A percentile compares a stretch with the other conserved stretches of the same genome.
phyloP scores from a whole-genome alignment of 768 basidiomycete species.

The Cubamyces sp. region DNA sequence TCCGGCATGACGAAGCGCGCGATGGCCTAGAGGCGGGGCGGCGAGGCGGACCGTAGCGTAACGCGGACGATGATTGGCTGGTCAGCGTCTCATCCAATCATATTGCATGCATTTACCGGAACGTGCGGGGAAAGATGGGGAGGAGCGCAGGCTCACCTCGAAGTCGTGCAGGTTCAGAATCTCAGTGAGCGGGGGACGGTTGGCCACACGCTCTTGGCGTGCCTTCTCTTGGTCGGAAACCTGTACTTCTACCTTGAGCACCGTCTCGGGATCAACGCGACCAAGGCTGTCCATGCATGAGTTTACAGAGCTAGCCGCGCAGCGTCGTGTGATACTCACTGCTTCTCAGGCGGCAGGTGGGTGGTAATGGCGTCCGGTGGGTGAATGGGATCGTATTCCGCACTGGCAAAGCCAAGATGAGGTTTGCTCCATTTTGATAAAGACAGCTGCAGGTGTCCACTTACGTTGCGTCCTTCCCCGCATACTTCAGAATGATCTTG shows the following conservation, averaged over 20 bases:
- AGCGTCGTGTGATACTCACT: slow-evolving; percentile 36
- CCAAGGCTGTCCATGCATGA: slow-evolving; percentile 51
- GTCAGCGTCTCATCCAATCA: slow-evolving; percentile 9
- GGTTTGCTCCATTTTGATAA: too few relatives aligned
- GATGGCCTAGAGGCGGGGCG: slow-evolving; percentile 56
- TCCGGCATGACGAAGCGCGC: slow-evolving; percentile 80
- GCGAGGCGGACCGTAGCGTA: too few relatives aligned
- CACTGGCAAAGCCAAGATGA: slow-evolving; percentile 15
- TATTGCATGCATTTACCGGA: neutral
- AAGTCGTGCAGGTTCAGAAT: slow-evolving; percentile 93
- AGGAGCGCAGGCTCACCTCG: slow-evolving; percentile 55
- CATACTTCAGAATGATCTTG: slow-evolving; percentile 56
- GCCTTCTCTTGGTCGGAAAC: slow-evolving; percentile 67
- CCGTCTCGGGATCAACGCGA: slow-evolving; percentile 66
- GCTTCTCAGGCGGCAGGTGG: slow-evolving; percentile 83
- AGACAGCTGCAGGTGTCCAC: neutral
- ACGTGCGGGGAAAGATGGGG: neutral
- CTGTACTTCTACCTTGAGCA: slow-evolving; percentile 60
- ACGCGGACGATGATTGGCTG: neutral
- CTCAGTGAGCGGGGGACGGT: slow-evolving; percentile 74
- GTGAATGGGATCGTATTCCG: slow-evolving; percentile 87
- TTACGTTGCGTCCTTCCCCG: slow-evolving; percentile 53
- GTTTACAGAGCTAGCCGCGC: neutral
- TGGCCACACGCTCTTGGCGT: slow-evolving; percentile 60
- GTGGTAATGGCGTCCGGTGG: slow-evolving; percentile 80